phyloP scores from a whole-genome alignment of 2,329 filamentous ascomycete genomes.

The Colletotrichum sp. region DNA sequence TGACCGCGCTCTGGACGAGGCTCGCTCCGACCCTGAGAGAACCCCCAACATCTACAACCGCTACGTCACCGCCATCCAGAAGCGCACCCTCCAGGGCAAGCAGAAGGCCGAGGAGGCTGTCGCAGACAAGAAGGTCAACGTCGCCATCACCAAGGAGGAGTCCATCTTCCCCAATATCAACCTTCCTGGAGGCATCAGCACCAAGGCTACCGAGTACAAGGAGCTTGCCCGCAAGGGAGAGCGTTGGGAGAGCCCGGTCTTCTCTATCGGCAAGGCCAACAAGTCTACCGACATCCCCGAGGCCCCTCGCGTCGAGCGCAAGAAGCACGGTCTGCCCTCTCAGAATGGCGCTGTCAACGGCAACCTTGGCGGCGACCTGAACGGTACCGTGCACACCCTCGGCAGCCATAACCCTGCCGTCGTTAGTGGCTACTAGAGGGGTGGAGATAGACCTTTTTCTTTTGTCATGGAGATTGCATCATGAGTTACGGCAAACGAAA shows the following conservation, averaged over 20 bases:
- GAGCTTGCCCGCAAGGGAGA: constrained; percentile 87
- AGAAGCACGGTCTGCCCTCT: constrained; percentile 37
- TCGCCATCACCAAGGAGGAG: constrained; percentile 86
- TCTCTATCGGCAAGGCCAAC: constrained; percentile 80
- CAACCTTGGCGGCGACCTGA: background rate
- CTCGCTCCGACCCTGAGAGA: constrained; percentile 72
- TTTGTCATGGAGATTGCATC: constrained; percentile 3
- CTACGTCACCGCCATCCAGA: constrained; percentile 78
- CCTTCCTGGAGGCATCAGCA: constrained; percentile 86
- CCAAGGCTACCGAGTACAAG: constrained; percentile 93
- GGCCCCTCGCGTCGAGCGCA: constrained; percentile 56
- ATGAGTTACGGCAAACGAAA: constrained; percentile 15
- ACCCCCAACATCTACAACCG: constrained; percentile 85
- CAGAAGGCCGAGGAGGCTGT: constrained; percentile 70
- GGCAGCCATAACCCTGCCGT: background rate
- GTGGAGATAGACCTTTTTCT: background rate
- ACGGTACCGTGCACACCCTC: background rate
- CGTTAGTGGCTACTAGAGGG: constrained; percentile 2
- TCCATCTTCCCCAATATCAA: constrained; percentile 88
- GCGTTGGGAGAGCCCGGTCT: constrained; percentile 93
- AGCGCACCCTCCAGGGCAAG: constrained; percentile 76
- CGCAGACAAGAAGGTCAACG: constrained; percentile 76
- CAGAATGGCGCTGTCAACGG: constrained; percentile 1
- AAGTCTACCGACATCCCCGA: constrained; percentile 75
- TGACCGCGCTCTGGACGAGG: constrained; percentile 71